Evolutionary conservation across 495 filamentous ascomycete genomes (phyloP).

Genomic region (Hypomontagnella monticulosa): DNA sequence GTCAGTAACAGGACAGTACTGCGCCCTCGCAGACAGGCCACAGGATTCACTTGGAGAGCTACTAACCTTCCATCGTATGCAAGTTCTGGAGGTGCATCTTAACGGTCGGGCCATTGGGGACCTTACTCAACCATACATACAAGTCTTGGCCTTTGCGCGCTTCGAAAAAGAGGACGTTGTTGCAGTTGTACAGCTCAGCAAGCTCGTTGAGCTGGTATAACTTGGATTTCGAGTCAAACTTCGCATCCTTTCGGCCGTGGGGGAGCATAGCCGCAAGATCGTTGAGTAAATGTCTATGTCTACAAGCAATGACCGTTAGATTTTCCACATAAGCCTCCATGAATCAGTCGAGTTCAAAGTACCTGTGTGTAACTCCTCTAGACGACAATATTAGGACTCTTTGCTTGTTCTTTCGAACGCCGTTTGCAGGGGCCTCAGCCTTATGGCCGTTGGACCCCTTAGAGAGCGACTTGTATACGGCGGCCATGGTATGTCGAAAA

Average conservation of each 20-base stretch:
- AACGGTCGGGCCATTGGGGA: constrained; percentile 86
- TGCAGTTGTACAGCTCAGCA: constrained; percentile 98
- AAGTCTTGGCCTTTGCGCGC: constrained; percentile 93
- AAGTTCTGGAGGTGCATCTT: constrained; percentile 82
- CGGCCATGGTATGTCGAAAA: constrained; percentile 71
- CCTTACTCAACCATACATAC: constrained; percentile 92
- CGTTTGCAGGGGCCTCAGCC: constrained; percentile 50
- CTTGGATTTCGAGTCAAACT: constrained; percentile 95
- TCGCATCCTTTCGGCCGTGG: constrained; percentile 91
- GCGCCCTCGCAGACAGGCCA: neutral
- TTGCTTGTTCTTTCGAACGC: constrained; percentile 68
- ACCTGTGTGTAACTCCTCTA: constrained; percentile 89
- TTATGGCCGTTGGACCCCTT: constrained; percentile 67
- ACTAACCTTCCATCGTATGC: constrained; percentile 46
- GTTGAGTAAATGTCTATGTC: constrained; percentile 90
- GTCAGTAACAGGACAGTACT: constrained; percentile 1
- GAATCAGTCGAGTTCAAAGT: constrained; percentile 21
- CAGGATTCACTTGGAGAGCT: constrained; percentile 35
- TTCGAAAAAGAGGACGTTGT: constrained; percentile 97
- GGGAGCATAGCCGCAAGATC: constrained; percentile 91
- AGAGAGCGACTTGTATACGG: constrained; percentile 93
- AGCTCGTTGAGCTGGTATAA: constrained; percentile 94
- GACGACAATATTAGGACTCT: constrained; percentile 90
- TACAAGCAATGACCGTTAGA: constrained; percentile 45
- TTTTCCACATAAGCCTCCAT: constrained; percentile 1